Evolutionary conservation across 306 rosid genomes (phyloP).

Genomic region (Dicorynia guianensis): DNA sequence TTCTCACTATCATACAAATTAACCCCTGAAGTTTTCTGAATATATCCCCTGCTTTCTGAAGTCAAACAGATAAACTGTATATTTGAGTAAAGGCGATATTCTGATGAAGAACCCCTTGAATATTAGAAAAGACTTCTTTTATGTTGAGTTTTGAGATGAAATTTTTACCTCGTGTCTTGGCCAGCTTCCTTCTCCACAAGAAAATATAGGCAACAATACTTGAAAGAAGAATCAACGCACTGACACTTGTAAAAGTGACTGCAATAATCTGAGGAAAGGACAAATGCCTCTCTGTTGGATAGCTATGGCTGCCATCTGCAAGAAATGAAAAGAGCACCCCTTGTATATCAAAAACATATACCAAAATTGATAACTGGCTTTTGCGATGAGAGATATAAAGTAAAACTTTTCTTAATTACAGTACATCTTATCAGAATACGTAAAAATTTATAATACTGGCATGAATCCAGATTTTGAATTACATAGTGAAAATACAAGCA

Average conservation of each 20-base stretch:
- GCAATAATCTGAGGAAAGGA: constrained; percentile 54
- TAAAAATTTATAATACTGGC: constrained; percentile 10
- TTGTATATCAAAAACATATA: neutral
- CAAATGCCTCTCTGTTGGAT: constrained; percentile 37
- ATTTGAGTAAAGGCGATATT: constrained; percentile 5
- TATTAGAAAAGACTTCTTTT: constrained; percentile 2
- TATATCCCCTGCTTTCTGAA: constrained; percentile 60
- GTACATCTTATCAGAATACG: neutral
- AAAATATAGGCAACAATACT: constrained; percentile 50
- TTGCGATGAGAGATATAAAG: no score
- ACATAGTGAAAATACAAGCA: neutral
- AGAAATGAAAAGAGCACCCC: constrained; percentile 12
- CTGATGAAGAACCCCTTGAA: constrained; percentile 25
- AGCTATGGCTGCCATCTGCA: constrained; percentile 47
- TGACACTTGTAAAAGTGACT: constrained; percentile 42
- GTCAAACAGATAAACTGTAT: constrained; percentile 43
- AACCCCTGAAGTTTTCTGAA: constrained; percentile 54
- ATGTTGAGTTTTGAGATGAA: neutral
- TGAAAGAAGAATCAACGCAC: constrained; percentile 56
- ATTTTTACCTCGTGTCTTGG: constrained; percentile 59
- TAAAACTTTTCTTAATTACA: no score
- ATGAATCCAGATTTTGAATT: constrained; percentile 24
- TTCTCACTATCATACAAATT: constrained; percentile 56
- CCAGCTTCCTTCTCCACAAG: constrained; percentile 52
- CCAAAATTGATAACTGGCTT: neutral